phyloP scores from a whole-genome alignment of 345 rosid species.

The Populus pruinosa region DNA sequence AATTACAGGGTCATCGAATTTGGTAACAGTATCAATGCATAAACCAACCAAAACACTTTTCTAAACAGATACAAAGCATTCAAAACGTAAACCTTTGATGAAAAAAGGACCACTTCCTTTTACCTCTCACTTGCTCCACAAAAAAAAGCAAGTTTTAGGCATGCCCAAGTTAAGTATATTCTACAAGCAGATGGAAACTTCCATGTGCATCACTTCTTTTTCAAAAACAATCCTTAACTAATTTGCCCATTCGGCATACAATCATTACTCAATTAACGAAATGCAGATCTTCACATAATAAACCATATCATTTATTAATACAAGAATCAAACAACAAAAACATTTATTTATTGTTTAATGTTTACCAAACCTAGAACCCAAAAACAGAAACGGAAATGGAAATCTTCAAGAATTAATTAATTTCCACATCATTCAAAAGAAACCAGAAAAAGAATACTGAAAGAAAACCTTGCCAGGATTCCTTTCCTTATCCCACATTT shows the following conservation, averaged over 20 bases:
- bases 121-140: neutral
- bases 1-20: neutral
- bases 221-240: neutral
- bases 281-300: neutral
- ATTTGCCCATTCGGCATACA: slow-evolving; percentile 9
- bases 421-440: neutral
- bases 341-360: neutral
- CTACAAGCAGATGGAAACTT: neutral
- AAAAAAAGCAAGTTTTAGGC: slow-evolving; percentile 1
- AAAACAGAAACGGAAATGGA: neutral
- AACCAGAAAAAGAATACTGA: neutral
- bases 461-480: neutral
- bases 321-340: neutral
- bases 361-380: neutral
- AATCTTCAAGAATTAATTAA: neutral
- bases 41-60: neutral
- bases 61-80: neutral
- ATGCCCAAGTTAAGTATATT: slow-evolving; percentile 23
- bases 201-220: slow-evolving; percentile 19
- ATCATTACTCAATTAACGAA: neutral
- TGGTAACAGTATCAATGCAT: neutral
- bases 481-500: slow-evolving; percentile 21
- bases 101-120: neutral
- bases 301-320: neutral
- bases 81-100: neutral